These are phyloP conservation scores for Emergomyces africanus DNA, from an alignment of 2,329 filamentous ascomycete genomes.

Conservation along the genomic window DNA sequence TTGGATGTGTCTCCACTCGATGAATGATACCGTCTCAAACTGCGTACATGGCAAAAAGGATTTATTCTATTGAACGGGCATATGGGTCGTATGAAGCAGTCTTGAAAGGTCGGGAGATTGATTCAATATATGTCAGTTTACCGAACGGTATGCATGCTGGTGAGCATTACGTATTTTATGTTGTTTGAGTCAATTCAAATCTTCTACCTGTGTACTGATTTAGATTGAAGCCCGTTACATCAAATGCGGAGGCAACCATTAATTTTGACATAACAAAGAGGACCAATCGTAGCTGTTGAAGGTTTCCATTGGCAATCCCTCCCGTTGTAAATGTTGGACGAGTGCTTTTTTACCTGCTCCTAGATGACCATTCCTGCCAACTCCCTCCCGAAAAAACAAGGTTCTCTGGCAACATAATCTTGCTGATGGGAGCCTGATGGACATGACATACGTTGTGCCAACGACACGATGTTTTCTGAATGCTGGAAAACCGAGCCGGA, in stretches of 20 bases:
- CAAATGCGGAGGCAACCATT: conserved; percentile 27
- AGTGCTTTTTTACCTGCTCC: conserved; percentile 17
- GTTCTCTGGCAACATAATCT: conserved; percentile 30
- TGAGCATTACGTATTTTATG: background rate
- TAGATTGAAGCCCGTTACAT: conserved; percentile 20
- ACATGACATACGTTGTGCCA: conserved; percentile 25
- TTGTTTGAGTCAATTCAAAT: background rate
- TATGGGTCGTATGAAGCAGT: conserved; percentile 16
- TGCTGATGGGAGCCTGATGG: conserved; percentile 27
- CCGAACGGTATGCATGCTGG: conserved; percentile 22
- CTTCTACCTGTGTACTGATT: conserved; percentile 15
- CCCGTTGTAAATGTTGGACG: conserved; percentile 27
- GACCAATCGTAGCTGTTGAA: conserved; percentile 38
- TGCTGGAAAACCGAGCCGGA: conserved; percentile 17
- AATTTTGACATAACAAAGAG: conserved; percentile 30
- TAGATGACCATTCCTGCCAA: conserved; percentile 17
- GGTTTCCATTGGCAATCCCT: conserved; percentile 35
- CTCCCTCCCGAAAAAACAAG: conserved; percentile 16
- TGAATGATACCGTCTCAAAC: too few relatives aligned
- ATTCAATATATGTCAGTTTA: conserved; percentile 41
- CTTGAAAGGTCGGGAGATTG: conserved; percentile 22
- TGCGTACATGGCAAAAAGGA: conserved; percentile 38
- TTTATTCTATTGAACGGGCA: conserved; percentile 37
- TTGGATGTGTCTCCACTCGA: too few relatives aligned
- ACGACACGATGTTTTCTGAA: conserved; percentile 22